Percentiles rank a stretch among this genome's conserved stretches.
These are phyloP conservation scores for Fusarium continuum DNA, from an alignment of 2,329 filamentous ascomycete genomes.

Conservation along the genomic window DNA sequence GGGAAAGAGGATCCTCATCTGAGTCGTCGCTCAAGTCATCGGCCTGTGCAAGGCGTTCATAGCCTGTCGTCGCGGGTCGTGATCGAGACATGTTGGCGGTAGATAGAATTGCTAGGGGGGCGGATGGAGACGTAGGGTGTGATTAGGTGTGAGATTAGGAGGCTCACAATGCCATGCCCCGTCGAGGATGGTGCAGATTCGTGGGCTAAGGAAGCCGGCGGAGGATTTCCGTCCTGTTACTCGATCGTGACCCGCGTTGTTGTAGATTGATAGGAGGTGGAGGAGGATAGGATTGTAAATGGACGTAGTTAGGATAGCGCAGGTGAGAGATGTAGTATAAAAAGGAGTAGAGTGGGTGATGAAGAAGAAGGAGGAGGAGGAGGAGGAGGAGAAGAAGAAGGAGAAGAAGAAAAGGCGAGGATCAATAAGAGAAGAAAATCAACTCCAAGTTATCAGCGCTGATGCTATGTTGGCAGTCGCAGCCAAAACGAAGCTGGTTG, in stretches of 20 bases:
- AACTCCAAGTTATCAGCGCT: neutral
- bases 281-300: constrained; percentile 10
- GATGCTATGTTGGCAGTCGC: constrained; percentile 3
- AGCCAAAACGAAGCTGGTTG: constrained; percentile 24
- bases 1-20: constrained; percentile 68
- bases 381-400: constrained; percentile 3
- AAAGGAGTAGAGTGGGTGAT: constrained; percentile 13
- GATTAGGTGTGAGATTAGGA: constrained; percentile 8
- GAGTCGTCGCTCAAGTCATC: constrained; percentile 79
- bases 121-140: neutral
- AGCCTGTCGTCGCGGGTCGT: constrained; percentile 80
- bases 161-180: constrained; percentile 32
- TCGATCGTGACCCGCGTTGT: constrained; percentile 15
- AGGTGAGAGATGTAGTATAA: neutral
- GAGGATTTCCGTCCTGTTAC: constrained; percentile 3
- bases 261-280: constrained; percentile 14
- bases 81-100: constrained; percentile 66
- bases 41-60: constrained; percentile 84
- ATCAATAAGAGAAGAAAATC: constrained; percentile 1
- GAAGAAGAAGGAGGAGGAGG: too few species aligned
- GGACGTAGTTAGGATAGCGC: neutral
- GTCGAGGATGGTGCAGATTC: neutral
- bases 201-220: neutral
- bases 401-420: neutral
- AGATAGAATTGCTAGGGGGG: neutral